Evolutionary conservation across 139 green algal species (phyloP), one percentile per base, ranked within the genome.

Genomic region (Diplosphaera chodatii): DNA sequence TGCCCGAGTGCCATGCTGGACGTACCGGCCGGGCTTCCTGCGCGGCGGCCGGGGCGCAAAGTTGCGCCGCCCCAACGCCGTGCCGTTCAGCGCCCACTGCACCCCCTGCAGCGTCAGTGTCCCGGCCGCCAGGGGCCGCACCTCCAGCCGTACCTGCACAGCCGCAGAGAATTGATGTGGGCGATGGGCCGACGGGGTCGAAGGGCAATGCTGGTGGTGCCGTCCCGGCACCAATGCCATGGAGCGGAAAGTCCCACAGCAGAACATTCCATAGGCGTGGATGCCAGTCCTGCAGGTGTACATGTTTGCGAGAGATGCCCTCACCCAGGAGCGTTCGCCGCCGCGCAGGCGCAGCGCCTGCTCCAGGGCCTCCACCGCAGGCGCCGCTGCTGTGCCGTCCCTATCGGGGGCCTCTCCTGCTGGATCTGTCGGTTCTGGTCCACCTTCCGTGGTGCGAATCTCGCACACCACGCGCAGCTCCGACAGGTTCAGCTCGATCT

Each of bases 391-490:
- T 66, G 28, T 20, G 48, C 63, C 32, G 29, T 20, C 66, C 3
- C 25, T 62, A 78, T 77, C n/a, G 71, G 77, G 63, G 71, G 33
- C 37, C 37, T 48, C 37, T 48, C 8, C 37, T 48, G 37, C 37
- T 48, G 37, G 8, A 20, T 10, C 37, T 48, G 37, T 48, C 37
- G 10, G 8, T 48, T 6, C 37, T 48, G 37, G 8, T 48, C 8
- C 37, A 20, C 8, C 37, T 48, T 6, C 37, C 37, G 37, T 22
- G 66, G 59, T 1, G 66, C 40, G 72, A 59, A 89, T 88, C 32
- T 87, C 81, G 73, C 85, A 93, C 4, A 86, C 33, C 31, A 95
- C 81, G 28, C 79, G 75, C 62, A 96, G 74, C 37, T 77, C 64
- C 2, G 79, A 73, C 27, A 96, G 29, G 41, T 71, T 55, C 10